Evolutionary conservation across 2,329 filamentous ascomycete species (phyloP).

Genomic region (Sclerotinia nivalis): DNA sequence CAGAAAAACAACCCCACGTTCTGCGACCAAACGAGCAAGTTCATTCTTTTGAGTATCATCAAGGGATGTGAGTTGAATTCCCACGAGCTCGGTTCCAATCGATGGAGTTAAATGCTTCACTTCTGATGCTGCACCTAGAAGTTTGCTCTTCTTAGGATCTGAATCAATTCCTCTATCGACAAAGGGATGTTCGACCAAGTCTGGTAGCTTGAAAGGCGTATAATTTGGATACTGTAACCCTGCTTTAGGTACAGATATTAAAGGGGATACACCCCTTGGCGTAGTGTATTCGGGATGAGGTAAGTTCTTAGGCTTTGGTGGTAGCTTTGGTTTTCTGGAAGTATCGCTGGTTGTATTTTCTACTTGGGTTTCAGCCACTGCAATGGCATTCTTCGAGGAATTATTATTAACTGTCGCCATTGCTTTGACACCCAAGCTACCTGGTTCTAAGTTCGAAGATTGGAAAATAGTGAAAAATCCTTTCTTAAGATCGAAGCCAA

Average conservation of each 20-base stretch:
- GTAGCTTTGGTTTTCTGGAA: slow-evolving; percentile 1
- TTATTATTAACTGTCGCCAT: neutral
- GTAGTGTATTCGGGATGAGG: slow-evolving; percentile 19
- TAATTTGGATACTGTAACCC: slow-evolving; percentile 23
- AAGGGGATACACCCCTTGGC: slow-evolving; percentile 17
- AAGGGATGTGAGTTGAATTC: slow-evolving; percentile 68
- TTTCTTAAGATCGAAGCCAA: neutral
- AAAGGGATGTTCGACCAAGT: slow-evolving; percentile 20
- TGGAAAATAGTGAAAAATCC: neutral
- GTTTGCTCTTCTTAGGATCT: slow-evolving; percentile 46
- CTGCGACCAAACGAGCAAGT: slow-evolving; percentile 70
- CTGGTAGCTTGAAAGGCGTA: slow-evolving; percentile 22
- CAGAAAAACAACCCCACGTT: slow-evolving; percentile 53
- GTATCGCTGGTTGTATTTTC: neutral
- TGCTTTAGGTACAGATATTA: slow-evolving; percentile 17
- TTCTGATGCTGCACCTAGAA: slow-evolving; percentile 40
- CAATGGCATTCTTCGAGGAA: neutral
- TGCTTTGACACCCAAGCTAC: neutral
- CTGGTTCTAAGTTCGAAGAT: neutral
- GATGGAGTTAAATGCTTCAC: slow-evolving; percentile 55
- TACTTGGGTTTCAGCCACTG: neutral
- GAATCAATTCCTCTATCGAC: slow-evolving; percentile 20
- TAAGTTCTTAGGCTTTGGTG: slow-evolving; percentile 20
- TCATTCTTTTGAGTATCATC: slow-evolving; percentile 71
- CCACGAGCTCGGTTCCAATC: slow-evolving; percentile 68